Conservation (phyloP, 2,329 filamentous ascomycete genomes). For the Ceratocystis eucalypticola region DNA sequence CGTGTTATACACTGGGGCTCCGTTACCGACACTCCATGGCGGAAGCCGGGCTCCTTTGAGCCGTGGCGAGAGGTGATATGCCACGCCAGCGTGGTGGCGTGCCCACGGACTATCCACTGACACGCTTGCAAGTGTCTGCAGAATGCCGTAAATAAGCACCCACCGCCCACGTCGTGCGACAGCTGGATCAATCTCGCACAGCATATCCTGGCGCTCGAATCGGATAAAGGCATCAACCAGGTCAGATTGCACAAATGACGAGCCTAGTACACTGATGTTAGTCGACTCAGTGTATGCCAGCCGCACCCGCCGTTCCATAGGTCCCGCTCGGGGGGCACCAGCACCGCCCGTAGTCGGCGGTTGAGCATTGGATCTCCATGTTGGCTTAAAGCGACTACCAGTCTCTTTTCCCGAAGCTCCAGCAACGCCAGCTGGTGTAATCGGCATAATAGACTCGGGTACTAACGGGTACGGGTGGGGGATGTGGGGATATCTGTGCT, state of each 20-base stretch:
- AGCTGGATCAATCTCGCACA: slow-evolving; percentile 39
- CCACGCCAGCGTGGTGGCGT: slow-evolving; percentile 38
- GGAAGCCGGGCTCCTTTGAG: slow-evolving; percentile 39
- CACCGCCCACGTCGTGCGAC: slow-evolving; percentile 45
- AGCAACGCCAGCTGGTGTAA: not conserved
- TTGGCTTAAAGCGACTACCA: slow-evolving; percentile 8
- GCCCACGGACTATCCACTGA: slow-evolving; percentile 43
- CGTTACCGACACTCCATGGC: slow-evolving; percentile 36
- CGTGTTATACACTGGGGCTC: not conserved
- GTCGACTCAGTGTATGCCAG: slow-evolving; percentile 47
- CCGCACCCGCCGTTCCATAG: slow-evolving; percentile 38
- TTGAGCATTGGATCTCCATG: slow-evolving; percentile 23
- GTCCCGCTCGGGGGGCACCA: slow-evolving; percentile 22
- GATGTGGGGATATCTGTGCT: slow-evolving; percentile 49
- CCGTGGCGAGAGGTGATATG: slow-evolving; percentile 44
- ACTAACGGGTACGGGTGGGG: slow-evolving; percentile 54
- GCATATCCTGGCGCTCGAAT: slow-evolving; percentile 42
- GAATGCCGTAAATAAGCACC: slow-evolving; percentile 46
- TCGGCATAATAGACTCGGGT: slow-evolving; percentile 37
- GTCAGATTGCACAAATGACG: slow-evolving; percentile 37
- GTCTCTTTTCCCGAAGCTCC: slow-evolving; percentile 1
- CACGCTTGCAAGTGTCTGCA: slow-evolving; percentile 46
- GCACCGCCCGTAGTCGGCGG: not conserved
- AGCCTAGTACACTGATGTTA: slow-evolving; percentile 43
- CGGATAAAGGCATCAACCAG: slow-evolving; percentile 42